Evolutionary conservation across 306 rosid genomes (phyloP).

Genomic region (Rosa lucieae): DNA sequence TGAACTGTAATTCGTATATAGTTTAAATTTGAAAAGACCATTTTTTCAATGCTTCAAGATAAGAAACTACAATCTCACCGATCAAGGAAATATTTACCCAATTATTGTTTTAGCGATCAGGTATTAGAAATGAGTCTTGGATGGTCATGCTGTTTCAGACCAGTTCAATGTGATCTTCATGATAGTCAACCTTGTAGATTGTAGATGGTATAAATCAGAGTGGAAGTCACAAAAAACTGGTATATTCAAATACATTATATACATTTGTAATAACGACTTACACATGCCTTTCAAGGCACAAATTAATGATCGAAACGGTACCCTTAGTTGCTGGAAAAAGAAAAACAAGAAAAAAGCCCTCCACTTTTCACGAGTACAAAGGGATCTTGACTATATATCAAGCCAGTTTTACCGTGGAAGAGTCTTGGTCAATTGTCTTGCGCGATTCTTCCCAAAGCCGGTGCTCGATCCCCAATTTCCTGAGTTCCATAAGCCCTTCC

Average conservation of each 20-base stretch:
- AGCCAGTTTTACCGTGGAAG: slow-evolving; percentile 1
- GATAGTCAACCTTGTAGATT: neutral
- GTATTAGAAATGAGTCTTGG: neutral
- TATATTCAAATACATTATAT: neutral
- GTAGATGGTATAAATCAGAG: neutral
- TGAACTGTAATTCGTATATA: no score
- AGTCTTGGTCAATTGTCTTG: slow-evolving; percentile 65
- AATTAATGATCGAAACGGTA: neutral
- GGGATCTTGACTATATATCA: neutral
- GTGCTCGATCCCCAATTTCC: slow-evolving; percentile 85
- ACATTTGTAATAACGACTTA: neutral
- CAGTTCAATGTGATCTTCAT: neutral
- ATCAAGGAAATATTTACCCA: no score
- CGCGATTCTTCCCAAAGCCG: slow-evolving; percentile 95
- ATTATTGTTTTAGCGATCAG: neutral
- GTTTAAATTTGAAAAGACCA: no score
- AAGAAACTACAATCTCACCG: neutral
- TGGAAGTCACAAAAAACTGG: neutral
- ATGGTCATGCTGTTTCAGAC: neutral
- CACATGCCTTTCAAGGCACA: slow-evolving; percentile 1
- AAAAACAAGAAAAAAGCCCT: neutral
- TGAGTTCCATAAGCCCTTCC: slow-evolving; percentile 81
- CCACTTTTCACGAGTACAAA: neutral
- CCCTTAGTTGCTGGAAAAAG: neutral
- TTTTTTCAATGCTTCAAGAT: no score